Base-by-base conservation (phyloP, 2,329 filamentous ascomycete species). In the Trichoderma sp. region DNA sequence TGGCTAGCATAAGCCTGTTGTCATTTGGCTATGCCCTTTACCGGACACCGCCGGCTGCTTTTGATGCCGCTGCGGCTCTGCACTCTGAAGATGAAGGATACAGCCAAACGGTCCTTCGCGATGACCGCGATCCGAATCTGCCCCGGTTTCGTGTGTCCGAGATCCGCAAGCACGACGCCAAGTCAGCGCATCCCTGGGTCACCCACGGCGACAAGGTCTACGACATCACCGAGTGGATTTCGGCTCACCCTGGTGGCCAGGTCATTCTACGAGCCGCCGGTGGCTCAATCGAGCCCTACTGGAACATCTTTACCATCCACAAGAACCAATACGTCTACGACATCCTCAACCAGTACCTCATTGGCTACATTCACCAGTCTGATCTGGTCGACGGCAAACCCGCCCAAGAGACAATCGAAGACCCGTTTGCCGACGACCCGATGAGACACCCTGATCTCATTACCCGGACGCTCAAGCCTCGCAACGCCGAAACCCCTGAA, bases 271-370 rank as follows among this genome's bases (percentile, higher is more conserved):
- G 89, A 35, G 92, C 92, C 1, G 91, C 90, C 1, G 92, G 92
- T 4, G 88, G 89, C 50, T 89, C 88, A 73, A 89, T 93, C 67
- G 91, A 93, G 69, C 88, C 89, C 0, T 93, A 93, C 83, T 93
- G 92, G 92, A 86, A 92, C 76, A 92, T 93, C 71, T 93, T 93
- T 80, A 86, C 88, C 64, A 93, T 93, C 75, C 92, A 93, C 84
- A 91, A 93, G 81, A 87, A 88, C 21, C 86, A 89, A 59, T 89
- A 93, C 76, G 91, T 93, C 6, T 87, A 88, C 76, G 90, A 92
- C 68, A 91, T 93, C 56, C 85, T 93, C 0, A 86, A 90, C n/a
- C 87, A 91, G 78, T 93, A 91, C 79, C 84, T 88, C 31, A 91
- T 93, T 64, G 92, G 92, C 33, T 88, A 87, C 64, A 86, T 93